Percentiles rank a stretch among this genome's conserved stretches.
phyloP scores from a whole-genome alignment of 768 basidiomycete species.

The Roridomyces roridus region DNA sequence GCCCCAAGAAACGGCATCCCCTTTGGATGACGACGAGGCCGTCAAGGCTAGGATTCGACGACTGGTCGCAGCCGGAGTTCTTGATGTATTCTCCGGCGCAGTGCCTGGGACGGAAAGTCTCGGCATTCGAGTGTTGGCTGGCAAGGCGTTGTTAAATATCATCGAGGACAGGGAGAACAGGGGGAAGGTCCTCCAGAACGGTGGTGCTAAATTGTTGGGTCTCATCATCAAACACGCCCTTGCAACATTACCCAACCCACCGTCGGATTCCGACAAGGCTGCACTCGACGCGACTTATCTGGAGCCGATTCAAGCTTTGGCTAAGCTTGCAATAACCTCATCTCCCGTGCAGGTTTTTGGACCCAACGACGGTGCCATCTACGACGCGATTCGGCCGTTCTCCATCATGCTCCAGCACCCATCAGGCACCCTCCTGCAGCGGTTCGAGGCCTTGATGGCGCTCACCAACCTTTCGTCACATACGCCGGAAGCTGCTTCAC shows the following conservation, averaged over 20 bases:
- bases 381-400: constrained; percentile 87
- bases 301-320: constrained; percentile 83
- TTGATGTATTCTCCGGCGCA: constrained; percentile 65
- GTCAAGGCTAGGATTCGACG: constrained; percentile 67
- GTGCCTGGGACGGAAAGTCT: constrained; percentile 66
- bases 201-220: constrained; percentile 73
- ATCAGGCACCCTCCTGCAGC: constrained; percentile 75
- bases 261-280: constrained; percentile 28
- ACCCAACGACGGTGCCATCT: constrained; percentile 74
- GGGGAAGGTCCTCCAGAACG: constrained; percentile 76
- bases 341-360: constrained; percentile 93
- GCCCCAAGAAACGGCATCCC: constrained; percentile 33
- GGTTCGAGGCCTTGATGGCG: constrained; percentile 95
- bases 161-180: constrained; percentile 81
- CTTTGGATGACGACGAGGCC: constrained; percentile 68
- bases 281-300: constrained; percentile 53
- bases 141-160: constrained; percentile 70
- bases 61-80: constrained; percentile 65
- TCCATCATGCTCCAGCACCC: constrained; percentile 73
- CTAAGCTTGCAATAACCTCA: constrained; percentile 92
- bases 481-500: constrained; percentile 64
- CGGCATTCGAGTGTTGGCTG: constrained; percentile 62
- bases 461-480: constrained; percentile 93
- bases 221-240: constrained; percentile 59
- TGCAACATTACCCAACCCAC: constrained; percentile 28